Percentiles rank a stretch among this genome's conserved stretches.
These are phyloP conservation scores for Sporisorium iseilematis-ciliati DNA, from an alignment of 1,284 basidiomycete species.

Conservation along the genomic window DNA sequence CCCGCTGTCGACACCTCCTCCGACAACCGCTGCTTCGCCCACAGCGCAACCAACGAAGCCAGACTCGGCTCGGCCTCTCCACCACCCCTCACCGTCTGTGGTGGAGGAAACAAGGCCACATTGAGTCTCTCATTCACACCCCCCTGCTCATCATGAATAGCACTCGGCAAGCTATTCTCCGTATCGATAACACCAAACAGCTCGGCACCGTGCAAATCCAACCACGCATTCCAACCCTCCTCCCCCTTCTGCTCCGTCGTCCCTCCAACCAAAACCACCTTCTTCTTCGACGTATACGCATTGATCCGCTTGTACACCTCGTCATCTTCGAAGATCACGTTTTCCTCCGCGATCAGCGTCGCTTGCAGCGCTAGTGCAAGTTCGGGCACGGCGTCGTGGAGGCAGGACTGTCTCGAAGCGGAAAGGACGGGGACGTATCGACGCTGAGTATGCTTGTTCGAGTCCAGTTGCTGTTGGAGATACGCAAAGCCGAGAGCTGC, in stretches of 20 bases:
- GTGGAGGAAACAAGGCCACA: slow-evolving; percentile 37
- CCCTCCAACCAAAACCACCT: slow-evolving; percentile 38
- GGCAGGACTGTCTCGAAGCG: slow-evolving; percentile 3
- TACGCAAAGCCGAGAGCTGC: slow-evolving; percentile 38
- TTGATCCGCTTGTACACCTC: slow-evolving; percentile 34
- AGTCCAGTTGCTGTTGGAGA: slow-evolving; percentile 30
- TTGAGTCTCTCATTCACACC: slow-evolving; percentile 37
- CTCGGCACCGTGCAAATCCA: slow-evolving; percentile 40
- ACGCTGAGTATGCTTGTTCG: slow-evolving; percentile 21
- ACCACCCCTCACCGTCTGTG: slow-evolving; percentile 12
- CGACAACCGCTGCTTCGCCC: slow-evolving; percentile 28
- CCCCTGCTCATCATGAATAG: slow-evolving; percentile 29
- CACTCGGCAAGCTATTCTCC: slow-evolving; percentile 29
- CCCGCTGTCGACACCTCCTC: not conserved
- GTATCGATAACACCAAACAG: slow-evolving; percentile 46
- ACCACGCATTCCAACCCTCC: slow-evolving; percentile 40
- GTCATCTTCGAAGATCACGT: slow-evolving; percentile 46
- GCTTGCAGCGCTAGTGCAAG: slow-evolving; percentile 42
- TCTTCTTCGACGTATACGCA: slow-evolving; percentile 44
- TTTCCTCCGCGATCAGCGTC: slow-evolving; percentile 28
- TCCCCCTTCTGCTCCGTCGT: slow-evolving; percentile 13
- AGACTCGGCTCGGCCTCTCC: slow-evolving; percentile 37
- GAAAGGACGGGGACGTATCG: slow-evolving; percentile 46
- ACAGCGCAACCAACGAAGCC: slow-evolving; percentile 42
- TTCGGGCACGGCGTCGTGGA: slow-evolving; percentile 16